phyloP scores from a whole-genome alignment of 2,329 filamentous ascomycete species.

The Exophiala alcalophila region DNA sequence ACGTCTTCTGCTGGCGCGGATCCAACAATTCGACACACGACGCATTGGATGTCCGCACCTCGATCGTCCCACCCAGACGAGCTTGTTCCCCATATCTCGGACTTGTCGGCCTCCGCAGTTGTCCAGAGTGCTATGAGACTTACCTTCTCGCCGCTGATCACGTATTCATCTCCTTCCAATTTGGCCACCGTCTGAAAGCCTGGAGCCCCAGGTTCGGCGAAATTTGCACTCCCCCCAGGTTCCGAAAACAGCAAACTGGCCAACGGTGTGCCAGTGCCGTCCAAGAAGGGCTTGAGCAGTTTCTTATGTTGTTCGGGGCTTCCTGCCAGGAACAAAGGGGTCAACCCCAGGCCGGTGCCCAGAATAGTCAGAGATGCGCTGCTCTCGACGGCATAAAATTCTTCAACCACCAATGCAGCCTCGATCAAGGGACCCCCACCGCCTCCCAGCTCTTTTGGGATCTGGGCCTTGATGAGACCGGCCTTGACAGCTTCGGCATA shows the following conservation, averaged over 20 bases:
- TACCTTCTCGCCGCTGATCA: slow-evolving; percentile 55
- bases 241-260: slow-evolving; percentile 54
- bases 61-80: slow-evolving; percentile 53
- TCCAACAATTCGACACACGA: slow-evolving; percentile 48
- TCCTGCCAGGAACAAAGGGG: slow-evolving; percentile 49
- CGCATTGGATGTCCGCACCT: slow-evolving; percentile 53
- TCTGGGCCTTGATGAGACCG: slow-evolving; percentile 49
- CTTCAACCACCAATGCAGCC: slow-evolving; percentile 52
- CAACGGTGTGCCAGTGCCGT: slow-evolving; percentile 45
- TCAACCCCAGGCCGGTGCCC: slow-evolving; percentile 52
- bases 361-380: slow-evolving; percentile 51
- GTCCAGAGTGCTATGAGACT: too few species aligned
- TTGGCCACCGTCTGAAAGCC: slow-evolving; percentile 52
- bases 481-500: slow-evolving; percentile 45
- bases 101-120: too few species aligned
- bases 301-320: slow-evolving; percentile 41
- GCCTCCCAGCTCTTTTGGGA: slow-evolving; percentile 49
- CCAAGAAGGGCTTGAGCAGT: slow-evolving; percentile 51
- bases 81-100: slow-evolving; percentile 55
- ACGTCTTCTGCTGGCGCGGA: slow-evolving; percentile 31
- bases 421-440: slow-evolving; percentile 46
- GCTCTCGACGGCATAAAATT: slow-evolving; percentile 53
- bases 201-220: slow-evolving; percentile 48
- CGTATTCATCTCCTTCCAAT: slow-evolving; percentile 50
- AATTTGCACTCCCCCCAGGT: slow-evolving; percentile 53